Evolutionary conservation across 192 early-diverging fungal species (phyloP), one percentile per base, ranked within the genome.

Genomic region (Coemansia interrupta): DNA sequence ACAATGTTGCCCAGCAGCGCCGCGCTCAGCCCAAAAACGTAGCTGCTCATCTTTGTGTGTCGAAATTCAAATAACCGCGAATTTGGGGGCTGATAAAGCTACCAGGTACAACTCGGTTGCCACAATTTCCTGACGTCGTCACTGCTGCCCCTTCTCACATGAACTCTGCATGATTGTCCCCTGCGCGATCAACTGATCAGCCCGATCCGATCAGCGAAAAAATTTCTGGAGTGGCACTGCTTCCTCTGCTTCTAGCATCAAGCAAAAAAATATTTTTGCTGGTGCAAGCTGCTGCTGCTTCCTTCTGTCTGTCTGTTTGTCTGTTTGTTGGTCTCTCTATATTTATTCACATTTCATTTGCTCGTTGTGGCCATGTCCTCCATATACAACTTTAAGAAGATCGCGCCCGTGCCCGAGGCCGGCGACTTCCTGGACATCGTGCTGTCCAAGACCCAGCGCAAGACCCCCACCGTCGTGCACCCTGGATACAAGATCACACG

Each of bases 341-440:
- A n/a, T 53, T 32, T 39, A 17, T 18, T 38, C 23, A 9, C 23
- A 9, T 51, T 15, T 12, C 32, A 20, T 53, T 53, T 18, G 14
- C 4, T 17, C 2, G 5, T 26, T 17, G 36, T 17, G 17, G 51
- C 2, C 3, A 80, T 80, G 78, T 23, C 78, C 10, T 85, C 89
- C 29, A 85, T 95, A 67, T 99, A 99, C 82, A 99, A 99, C 80
- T 96, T 99, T 82, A 99, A 99, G 74, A 89, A 89, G 77, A 93
- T 99, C 58, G 89, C 91, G 80, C 92, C 92, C 26, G 94, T 99
- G 13, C 95, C 95, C 24, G 88, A 88, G 59, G 85, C 87, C 24
- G 70, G 76, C 39, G 96, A 97, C 81, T 98, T 99, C 81, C 75
- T 99, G 74, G 95, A 99, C 85, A 98, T 98, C 78, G 86, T 95